Base-by-base conservation (phyloP, 371 early-diverging fungal genomes). In the Circinella umbellata region DNA sequence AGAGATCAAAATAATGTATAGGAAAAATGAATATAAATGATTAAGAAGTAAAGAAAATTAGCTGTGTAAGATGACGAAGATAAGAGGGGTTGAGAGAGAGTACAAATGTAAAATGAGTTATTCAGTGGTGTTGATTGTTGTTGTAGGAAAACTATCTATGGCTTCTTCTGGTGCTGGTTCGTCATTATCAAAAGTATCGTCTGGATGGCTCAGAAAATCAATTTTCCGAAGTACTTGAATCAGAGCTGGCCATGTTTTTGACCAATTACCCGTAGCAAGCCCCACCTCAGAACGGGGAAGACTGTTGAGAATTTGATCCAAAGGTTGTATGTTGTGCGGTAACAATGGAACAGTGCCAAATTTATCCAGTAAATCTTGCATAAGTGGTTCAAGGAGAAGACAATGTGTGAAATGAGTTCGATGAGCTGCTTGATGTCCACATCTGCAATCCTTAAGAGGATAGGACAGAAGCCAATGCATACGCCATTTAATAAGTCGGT, bases 141-240 rank as follows among this genome's bases (percentile, higher is more conserved):
- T 47, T 47, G 47, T 11, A 11, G 47, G 11, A 15, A 9, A 1
- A 15, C 47, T 11, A 15, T 47, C 11, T 47, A 47, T 9, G 3
- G 54, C 54, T 54, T 54, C 54, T n/a, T 54, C 54, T 11, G 54
- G 54, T 15, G 54, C 54, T 20, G 54, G 54, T 20, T 54, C 54
- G 20, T 54, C 54, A n/a, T 54, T 4, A 8, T 54, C n/a, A 18
- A 15, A 14, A 10, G 1, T n/a, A 11, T 54, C 54, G 3, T 54
- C 54, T 18, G 54, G 11, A 20, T 54, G 54, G 54, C 54, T 54
- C 54, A 54, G 8, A 10, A 8, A 18, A 18, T n/a, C 54, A 54
- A 27, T 15, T 18, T 8, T 54, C n/a, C 54, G 8, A n/a, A 54
- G 54, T 10, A 14, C 15, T 54, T 27, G 54, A 8, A 54, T 11